A percentile compares a stretch with the other conserved stretches of the same genome.
phyloP scores from a whole-genome alignment of 2,329 filamentous ascomycete species.

The Hymenoscyphus albidus region DNA sequence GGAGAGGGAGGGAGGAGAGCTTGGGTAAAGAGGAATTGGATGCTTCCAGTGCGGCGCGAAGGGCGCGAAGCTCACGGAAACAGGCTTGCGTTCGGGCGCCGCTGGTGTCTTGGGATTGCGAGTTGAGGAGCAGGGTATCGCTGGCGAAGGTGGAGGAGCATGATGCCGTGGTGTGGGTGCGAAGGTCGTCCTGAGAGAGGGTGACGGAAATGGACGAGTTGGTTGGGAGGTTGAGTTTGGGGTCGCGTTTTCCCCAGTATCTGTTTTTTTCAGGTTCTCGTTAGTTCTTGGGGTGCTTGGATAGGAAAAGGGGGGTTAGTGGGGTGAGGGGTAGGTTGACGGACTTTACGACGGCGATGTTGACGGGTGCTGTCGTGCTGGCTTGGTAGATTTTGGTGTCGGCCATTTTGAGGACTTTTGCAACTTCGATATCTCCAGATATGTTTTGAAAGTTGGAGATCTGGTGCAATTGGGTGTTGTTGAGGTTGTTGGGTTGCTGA shows the following conservation, averaged over 20 bases:
- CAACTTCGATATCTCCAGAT: neutral
- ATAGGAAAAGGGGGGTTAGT: constrained; percentile 1
- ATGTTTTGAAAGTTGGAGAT: neutral
- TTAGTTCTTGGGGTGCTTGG: constrained; percentile 11
- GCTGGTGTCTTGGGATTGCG: constrained; percentile 74
- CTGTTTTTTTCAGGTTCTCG: constrained; percentile 37
- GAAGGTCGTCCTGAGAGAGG: constrained; percentile 87
- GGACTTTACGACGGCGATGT: constrained; percentile 97
- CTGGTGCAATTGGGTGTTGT: constrained; percentile 6
- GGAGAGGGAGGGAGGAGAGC: constrained; percentile 71
- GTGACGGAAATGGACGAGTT: constrained; percentile 98
- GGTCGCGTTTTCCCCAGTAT: constrained; percentile 97
- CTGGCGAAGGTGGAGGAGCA: constrained; percentile 70
- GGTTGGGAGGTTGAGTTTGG: constrained; percentile 91
- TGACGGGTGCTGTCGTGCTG: constrained; percentile 94
- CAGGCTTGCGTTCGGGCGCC: constrained; percentile 92
- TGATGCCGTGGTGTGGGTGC: constrained; percentile 92
- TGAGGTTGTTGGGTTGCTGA: neutral
- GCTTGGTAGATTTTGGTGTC: constrained; percentile 67
- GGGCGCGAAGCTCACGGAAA: constrained; percentile 76
- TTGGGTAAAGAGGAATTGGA: constrained; percentile 72
- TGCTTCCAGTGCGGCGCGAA: constrained; percentile 72
- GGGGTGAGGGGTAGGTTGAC: constrained; percentile 20
- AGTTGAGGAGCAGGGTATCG: constrained; percentile 82
- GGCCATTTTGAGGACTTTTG: constrained; percentile 28